Evolutionary conservation across 441 rosid genomes (phyloP).

Genomic region (Lagerstroemia fauriei): DNA sequence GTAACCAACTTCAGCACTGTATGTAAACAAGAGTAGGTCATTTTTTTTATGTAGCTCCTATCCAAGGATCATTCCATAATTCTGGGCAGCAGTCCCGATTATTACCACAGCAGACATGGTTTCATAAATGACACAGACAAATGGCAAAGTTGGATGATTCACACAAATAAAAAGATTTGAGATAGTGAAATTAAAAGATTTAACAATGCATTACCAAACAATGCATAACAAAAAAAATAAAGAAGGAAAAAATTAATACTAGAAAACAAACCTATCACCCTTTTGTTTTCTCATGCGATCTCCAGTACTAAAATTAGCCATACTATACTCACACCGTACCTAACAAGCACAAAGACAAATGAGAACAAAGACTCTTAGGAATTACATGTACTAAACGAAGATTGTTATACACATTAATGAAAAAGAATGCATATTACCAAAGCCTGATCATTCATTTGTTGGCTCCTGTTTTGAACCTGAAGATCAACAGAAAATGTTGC

Average conservation of each 20-base stretch:
- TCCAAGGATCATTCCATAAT: neutral
- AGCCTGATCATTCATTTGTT: slow-evolving; percentile 64
- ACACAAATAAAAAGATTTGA: neutral
- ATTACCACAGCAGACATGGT: neutral
- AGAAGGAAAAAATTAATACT: neutral
- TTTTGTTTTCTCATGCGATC: slow-evolving; percentile 83
- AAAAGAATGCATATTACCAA: slow-evolving; percentile 45
- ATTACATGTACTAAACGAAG: neutral
- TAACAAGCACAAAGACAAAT: slow-evolving; percentile 20
- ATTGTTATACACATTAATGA: neutral
- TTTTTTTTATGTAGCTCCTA: neutral
- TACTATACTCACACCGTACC: slow-evolving; percentile 89
- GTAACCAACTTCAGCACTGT: neutral
- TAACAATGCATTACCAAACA: neutral
- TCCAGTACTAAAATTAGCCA: slow-evolving; percentile 94
- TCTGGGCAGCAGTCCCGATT: neutral
- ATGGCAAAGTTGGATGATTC: neutral
- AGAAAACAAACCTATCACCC: slow-evolving; percentile 62
- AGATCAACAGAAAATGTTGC: slow-evolving; percentile 4
- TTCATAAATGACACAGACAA: neutral
- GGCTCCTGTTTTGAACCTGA: slow-evolving; percentile 78
- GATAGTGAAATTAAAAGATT: neutral
- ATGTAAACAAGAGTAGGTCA: neutral
- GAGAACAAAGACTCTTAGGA: neutral
- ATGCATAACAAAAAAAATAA: neutral